phyloP scores from a whole-genome alignment of 1,284 basidiomycete genomes.

The Trichosporon ovoides region DNA sequence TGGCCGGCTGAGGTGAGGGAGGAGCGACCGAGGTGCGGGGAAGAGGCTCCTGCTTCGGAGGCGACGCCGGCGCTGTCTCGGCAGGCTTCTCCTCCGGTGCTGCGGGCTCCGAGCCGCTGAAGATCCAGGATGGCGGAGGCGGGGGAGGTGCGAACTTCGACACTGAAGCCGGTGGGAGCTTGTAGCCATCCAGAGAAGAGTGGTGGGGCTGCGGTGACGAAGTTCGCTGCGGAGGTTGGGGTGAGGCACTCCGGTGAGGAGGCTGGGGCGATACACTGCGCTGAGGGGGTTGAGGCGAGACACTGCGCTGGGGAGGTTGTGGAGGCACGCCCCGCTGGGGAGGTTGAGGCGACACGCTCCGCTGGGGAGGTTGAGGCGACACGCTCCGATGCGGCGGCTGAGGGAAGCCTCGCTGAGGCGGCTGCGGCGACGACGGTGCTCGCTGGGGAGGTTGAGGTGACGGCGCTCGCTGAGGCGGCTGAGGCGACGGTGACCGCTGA shows the following conservation, averaged over 20 bases:
- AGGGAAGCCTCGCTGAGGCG: too few species aligned
- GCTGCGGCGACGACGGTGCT: too few species aligned
- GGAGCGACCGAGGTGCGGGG: neutral
- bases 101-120: neutral
- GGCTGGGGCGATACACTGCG: neutral
- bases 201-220: neutral
- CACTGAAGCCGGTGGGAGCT: neutral
- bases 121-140: neutral
- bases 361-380: constrained; percentile 11
- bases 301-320: neutral
- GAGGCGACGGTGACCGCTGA: constrained; percentile 30
- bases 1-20: neutral
- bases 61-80: neutral
- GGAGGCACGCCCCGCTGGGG: neutral
- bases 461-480: constrained; percentile 12
- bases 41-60: neutral
- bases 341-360: constrained; percentile 1
- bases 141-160: neutral
- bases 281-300: neutral
- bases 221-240: neutral
- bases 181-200: neutral
- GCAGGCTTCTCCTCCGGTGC: neutral
- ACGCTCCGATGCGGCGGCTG: too few species aligned
- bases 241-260: neutral
- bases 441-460: too few species aligned